Base-by-base conservation (phyloP, 768 basidiomycete species). In the Pulveroboletus sp. region DNA sequence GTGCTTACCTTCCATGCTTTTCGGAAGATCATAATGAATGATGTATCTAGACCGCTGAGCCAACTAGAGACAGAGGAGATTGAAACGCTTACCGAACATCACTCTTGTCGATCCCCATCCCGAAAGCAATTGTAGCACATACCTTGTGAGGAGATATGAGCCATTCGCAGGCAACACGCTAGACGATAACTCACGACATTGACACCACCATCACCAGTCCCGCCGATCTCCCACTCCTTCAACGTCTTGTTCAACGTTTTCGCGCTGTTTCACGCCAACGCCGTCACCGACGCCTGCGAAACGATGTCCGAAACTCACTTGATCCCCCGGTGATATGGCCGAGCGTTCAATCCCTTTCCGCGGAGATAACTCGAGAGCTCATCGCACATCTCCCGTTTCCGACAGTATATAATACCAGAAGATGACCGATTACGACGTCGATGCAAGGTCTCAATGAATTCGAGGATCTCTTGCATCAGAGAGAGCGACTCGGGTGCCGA, bases 101-200 rank as follows among this genome's bases (percentile, higher is more conserved):
- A 17, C 78, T 71, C 69, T 91, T 92, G 62, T 93, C 89, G 38
- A 93, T 91, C 2, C 90, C 90, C 70, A 91, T 82, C 2, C 90
- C 90, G 56, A 92, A 93, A 5, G 90, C 90, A 42, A 92, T 79
- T 0, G 88, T 89, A 10, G 87, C 87, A 21, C 87, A 82, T 36
- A 88, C 84, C 84, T 87, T 14, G 33, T 8, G 45, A n/a, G 7
- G 29, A 25, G 9, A 17, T 20, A 29, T 47, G 35, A 37, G 42
- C 34, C 19, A 43, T 21, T 19, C 4, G 13, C 32, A n/a, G 9
- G 2, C 20, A 2, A 9, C 0, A 6, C 6, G 0, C 34, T 20
- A 19, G 39, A 37, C 2, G 29, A 37, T 39, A 4, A 64, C 83
- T 50, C 53, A 85, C 86, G 20, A 90, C 75, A 47, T 90, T 86